Percentiles rank a stretch among this genome's conserved stretches.
Conservation (phyloP, 2,329 filamentous ascomycete species). For the Nigrospora sphaerica region DNA sequence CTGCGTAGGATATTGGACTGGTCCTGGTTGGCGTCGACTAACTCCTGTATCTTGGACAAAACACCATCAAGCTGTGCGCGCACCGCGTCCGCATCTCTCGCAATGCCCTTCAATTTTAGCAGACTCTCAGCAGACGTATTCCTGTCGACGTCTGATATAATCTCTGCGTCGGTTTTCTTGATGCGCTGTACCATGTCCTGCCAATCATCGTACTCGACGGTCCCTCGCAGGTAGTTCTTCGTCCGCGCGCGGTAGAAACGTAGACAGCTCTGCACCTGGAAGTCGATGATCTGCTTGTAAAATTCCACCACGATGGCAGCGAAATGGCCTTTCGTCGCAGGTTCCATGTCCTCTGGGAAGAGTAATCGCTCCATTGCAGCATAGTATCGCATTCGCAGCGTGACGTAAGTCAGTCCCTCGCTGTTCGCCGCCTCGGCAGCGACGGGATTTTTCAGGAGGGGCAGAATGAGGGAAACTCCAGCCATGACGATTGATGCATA, state of each 20-base stretch:
- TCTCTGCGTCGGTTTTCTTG: background rate
- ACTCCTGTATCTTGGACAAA: too few species aligned
- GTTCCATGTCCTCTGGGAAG: slow-evolving; percentile 3
- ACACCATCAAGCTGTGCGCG: too few species aligned
- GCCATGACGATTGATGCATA: slow-evolving; percentile 23
- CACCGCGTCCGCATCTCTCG: too few species aligned
- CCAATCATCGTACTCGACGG: slow-evolving; percentile 11
- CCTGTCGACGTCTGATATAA: too few species aligned
- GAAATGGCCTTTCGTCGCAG: slow-evolving; percentile 8
- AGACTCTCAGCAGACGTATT: too few species aligned
- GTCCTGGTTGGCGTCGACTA: too few species aligned
- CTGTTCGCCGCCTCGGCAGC: slow-evolving; percentile 19
- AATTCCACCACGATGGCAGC: slow-evolving; percentile 14
- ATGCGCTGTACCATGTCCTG: slow-evolving; percentile 6
- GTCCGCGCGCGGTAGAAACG: slow-evolving; percentile 17
- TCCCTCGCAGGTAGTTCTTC: slow-evolving; percentile 6
- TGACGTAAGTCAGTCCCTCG: slow-evolving; percentile 25
- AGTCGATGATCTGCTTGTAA: slow-evolving; percentile 25
- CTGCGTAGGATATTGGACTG: too few species aligned
- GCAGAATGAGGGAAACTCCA: slow-evolving; percentile 28
- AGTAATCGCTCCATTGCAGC: slow-evolving; percentile 19
- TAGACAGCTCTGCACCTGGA: slow-evolving; percentile 24
- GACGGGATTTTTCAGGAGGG: slow-evolving; percentile 23
- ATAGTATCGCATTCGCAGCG: slow-evolving; percentile 24
- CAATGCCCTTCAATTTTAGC: too few species aligned